Conservation (phyloP, 2,329 filamentous ascomycete species). For the Periconia digitata region DNA sequence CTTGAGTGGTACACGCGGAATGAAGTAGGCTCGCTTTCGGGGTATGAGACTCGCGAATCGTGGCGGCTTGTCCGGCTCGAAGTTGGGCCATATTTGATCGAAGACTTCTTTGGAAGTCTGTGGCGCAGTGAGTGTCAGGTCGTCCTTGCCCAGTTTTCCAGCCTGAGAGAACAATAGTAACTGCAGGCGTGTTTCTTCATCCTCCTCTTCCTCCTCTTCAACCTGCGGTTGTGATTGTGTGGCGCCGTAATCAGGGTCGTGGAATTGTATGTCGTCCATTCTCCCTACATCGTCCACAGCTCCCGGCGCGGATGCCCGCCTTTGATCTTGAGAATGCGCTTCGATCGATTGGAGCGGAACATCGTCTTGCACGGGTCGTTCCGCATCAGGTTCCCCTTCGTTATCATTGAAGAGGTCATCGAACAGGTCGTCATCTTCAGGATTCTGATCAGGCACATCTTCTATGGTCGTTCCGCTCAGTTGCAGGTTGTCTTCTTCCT, state of each 20-base stretch:
- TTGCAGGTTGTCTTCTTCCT: conserved; percentile 47
- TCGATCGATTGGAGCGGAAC: conserved; percentile 41
- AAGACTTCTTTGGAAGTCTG: conserved; percentile 76
- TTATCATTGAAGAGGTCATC: conserved; percentile 70
- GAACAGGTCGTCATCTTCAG: conserved; percentile 49
- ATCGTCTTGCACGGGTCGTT: conserved; percentile 37
- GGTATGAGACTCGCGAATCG: conserved; percentile 83
- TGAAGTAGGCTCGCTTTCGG: conserved; percentile 74
- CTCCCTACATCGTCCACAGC: conserved; percentile 13
- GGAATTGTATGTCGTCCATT: conserved; percentile 21
- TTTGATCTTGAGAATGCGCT: conserved; percentile 8
- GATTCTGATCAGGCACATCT: conserved; percentile 20
- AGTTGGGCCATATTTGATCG: conserved; percentile 78
- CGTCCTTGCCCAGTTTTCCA: conserved; percentile 32
- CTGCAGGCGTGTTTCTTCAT: conserved; percentile 35
- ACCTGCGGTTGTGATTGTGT: conserved; percentile 14
- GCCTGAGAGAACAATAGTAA: conserved; percentile 34
- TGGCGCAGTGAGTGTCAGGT: conserved; percentile 64
- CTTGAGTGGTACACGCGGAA: conserved; percentile 76
- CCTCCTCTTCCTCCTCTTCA: conserved; percentile 33
- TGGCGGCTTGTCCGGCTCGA: conserved; percentile 72
- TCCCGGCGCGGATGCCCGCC: conserved; percentile 5
- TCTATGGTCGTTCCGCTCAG: conserved; percentile 37
- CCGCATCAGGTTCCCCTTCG: conserved; percentile 10
- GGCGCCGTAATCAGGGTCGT: conserved; percentile 16